Percentiles rank a stretch among this genome's conserved stretches.
Conservation (phyloP, 768 basidiomycete genomes). For the Lactarius trivialis region DNA sequence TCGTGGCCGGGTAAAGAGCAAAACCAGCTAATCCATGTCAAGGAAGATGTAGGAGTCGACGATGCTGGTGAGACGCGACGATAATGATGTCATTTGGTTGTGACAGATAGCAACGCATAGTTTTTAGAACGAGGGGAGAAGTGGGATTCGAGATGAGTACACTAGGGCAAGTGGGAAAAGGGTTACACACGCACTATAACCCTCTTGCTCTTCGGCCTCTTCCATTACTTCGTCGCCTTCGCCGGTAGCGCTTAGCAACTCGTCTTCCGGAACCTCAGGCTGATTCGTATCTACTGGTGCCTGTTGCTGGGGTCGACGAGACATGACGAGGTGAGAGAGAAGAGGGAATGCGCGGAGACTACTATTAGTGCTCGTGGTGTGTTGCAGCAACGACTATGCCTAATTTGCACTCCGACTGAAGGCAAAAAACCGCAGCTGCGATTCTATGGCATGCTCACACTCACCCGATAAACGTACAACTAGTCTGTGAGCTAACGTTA, state of each 20-base stretch:
- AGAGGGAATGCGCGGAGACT: neutral
- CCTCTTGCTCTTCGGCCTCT: conserved; percentile 54
- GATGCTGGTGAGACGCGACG: conserved; percentile 47
- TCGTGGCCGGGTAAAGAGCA: conserved; percentile 93
- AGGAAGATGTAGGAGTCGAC: conserved; percentile 82
- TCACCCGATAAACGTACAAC: conserved; percentile 40
- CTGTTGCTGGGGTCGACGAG: conserved; percentile 30
- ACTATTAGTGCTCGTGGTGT: neutral
- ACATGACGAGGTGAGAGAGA: conserved; percentile 27
- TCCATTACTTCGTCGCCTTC: conserved; percentile 79
- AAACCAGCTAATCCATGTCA: conserved; percentile 97
- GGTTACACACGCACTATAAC: conserved; percentile 60
- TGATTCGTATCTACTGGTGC: conserved; percentile 40
- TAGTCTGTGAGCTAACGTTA: conserved; percentile 38
- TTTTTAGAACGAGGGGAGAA: conserved; percentile 1
- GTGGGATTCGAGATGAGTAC: conserved; percentile 9
- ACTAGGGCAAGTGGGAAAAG: conserved; percentile 11
- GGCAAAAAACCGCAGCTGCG: neutral
- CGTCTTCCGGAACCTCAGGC: conserved; percentile 55
- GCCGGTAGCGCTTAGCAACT: conserved; percentile 48
- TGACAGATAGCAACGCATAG: neutral
- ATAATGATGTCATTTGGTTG: neutral
- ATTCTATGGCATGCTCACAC: neutral
- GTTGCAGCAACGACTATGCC: neutral
- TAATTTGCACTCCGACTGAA: conserved; percentile 21